These are phyloP conservation scores for Peronosclerospora sorghi DNA, from an alignment of 352 stramenopile genomes.

Conservation along the genomic window DNA sequence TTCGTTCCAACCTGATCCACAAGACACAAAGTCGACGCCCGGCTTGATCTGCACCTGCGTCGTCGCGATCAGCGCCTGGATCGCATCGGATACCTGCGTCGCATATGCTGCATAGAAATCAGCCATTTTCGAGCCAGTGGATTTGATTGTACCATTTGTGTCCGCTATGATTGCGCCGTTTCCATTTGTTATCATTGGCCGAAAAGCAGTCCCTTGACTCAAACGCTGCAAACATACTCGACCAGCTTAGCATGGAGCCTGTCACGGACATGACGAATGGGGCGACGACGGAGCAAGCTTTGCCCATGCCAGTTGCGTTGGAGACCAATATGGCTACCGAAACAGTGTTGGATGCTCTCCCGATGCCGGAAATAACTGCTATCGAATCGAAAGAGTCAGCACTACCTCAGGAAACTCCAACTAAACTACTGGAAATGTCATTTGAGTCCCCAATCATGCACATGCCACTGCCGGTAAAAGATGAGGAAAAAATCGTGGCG, in stretches of 20 bases:
- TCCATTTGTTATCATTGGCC: constrained; percentile 3
- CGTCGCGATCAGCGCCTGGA: constrained; percentile 24
- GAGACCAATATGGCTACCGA: constrained; percentile 3
- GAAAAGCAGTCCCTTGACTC: constrained; percentile 2
- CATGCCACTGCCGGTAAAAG: constrained; percentile 1
- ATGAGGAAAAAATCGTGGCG: background rate
- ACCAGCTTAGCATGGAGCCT: constrained; percentile 11
- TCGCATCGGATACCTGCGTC: constrained; percentile 11
- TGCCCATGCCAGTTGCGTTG: constrained; percentile 1
- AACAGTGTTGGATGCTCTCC: background rate
- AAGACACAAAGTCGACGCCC: constrained; percentile 25
- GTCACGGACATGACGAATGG: background rate
- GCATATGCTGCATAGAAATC: constrained; percentile 22
- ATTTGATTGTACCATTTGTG: constrained; percentile 32
- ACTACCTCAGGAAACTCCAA: constrained; percentile 1
- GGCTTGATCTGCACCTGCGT: constrained; percentile 26
- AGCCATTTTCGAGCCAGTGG: constrained; percentile 18
- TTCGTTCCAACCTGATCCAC: constrained; percentile 6
- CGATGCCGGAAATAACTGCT: constrained; percentile 7
- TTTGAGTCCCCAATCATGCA: constrained; percentile 2
- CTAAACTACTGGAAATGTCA: constrained; percentile 9
- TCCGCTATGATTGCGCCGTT: constrained; percentile 6
- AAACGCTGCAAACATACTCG: constrained; percentile 21
- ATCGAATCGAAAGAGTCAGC: constrained; percentile 5
- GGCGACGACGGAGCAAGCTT: background rate